Evolutionary conservation across 2,329 filamentous ascomycete species (phyloP).

Genomic region (Cercospora zeae-maydis): DNA sequence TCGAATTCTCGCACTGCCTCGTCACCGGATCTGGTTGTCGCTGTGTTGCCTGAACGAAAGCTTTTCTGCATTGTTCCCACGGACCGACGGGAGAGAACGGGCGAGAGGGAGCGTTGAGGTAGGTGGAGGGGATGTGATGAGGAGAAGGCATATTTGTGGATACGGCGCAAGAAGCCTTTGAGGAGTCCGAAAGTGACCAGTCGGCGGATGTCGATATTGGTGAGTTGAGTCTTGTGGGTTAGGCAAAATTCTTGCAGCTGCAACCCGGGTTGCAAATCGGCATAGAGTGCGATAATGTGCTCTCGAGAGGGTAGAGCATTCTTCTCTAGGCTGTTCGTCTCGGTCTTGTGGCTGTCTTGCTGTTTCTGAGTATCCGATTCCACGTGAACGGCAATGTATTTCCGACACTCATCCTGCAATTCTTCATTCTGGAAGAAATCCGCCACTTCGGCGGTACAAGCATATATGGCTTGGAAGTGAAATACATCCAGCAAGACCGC

Average conservation of each 20-base stretch:
- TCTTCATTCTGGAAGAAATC: constrained; percentile 73
- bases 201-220: constrained; percentile 79
- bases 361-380: background rate
- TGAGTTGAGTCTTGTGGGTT: constrained; percentile 66
- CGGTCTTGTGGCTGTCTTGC: constrained; percentile 4
- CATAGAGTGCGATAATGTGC: constrained; percentile 74
- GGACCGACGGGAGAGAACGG: constrained; percentile 12
- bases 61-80: background rate
- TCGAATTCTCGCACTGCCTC: constrained; percentile 29
- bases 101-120: constrained; percentile 10
- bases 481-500: constrained; percentile 90
- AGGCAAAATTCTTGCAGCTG: constrained; percentile 86
- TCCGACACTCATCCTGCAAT: constrained; percentile 80
- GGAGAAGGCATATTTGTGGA: constrained; percentile 70
- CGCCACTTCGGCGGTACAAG: constrained; percentile 72
- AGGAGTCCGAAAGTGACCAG: constrained; percentile 95
- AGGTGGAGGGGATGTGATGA: background rate
- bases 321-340: background rate
- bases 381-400: constrained; percentile 64
- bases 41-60: background rate
- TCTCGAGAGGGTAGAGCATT: constrained; percentile 24
- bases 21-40: constrained; percentile 7
- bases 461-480: constrained; percentile 89
- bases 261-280: constrained; percentile 74
- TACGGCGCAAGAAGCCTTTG: constrained; percentile 87